Evolutionary conservation across 352 stramenopile genomes (phyloP).

Genomic region (Pythium aphanidermatum): DNA sequence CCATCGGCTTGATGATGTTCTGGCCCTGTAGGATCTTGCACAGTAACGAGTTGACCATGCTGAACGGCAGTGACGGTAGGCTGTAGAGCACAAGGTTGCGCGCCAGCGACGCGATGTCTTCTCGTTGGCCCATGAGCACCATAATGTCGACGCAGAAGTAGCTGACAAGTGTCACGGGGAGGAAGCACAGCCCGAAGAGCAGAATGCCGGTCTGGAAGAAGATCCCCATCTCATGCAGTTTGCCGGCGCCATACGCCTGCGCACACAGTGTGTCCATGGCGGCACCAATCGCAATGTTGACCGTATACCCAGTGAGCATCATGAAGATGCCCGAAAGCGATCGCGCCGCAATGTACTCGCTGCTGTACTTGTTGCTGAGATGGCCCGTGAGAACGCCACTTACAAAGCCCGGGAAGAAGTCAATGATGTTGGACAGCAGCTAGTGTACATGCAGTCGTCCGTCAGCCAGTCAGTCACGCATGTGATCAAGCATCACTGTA

Average conservation of each 20-base stretch:
- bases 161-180: slow-evolving; percentile 52
- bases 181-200: slow-evolving; percentile 57
- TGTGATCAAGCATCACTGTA: no score
- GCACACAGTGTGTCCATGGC: slow-evolving; percentile 88
- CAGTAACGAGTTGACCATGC: slow-evolving; percentile 74
- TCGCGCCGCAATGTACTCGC: slow-evolving; percentile 72
- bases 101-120: slow-evolving; percentile 59
- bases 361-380: slow-evolving; percentile 48
- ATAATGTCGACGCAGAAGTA: slow-evolving; percentile 78
- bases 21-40: slow-evolving; percentile 83
- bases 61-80: slow-evolving; percentile 78
- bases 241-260: slow-evolving; percentile 79
- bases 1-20: slow-evolving; percentile 80
- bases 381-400: slow-evolving; percentile 66
- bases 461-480: neutral
- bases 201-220: slow-evolving; percentile 83
- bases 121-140: slow-evolving; percentile 58
- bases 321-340: slow-evolving; percentile 73
- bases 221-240: slow-evolving; percentile 78
- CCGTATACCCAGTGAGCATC: slow-evolving; percentile 77
- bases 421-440: slow-evolving; percentile 61
- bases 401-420: slow-evolving; percentile 62
- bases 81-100: slow-evolving; percentile 60
- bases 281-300: slow-evolving; percentile 76
- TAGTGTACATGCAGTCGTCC: no score